Evolutionary conservation across 2,329 filamentous ascomycete genomes (phyloP).

Genomic region (Lasiodiplodia gonubiensis): DNA sequence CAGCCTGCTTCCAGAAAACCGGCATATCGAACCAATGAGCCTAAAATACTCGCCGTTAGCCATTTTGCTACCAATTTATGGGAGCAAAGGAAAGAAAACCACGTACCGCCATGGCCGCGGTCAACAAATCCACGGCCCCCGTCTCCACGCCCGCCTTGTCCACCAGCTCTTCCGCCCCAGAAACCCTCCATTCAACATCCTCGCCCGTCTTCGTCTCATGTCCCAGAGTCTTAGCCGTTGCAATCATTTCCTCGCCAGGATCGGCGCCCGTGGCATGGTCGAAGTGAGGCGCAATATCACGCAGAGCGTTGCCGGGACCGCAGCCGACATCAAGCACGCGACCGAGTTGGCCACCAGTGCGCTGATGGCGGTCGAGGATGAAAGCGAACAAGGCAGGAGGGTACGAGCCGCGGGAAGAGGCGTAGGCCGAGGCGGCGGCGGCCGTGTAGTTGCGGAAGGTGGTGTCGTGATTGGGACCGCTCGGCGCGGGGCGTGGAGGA

Average conservation of each 20-base stretch:
- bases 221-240: conserved; percentile 49
- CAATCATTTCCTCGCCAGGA: conserved; percentile 61
- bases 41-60: background rate
- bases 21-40: conserved; percentile 65
- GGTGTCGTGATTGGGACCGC: background rate
- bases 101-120: conserved; percentile 51
- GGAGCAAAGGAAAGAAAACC: background rate
- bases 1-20: conserved; percentile 56
- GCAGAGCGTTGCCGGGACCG: conserved; percentile 59
- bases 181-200: conserved; percentile 51
- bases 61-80: background rate
- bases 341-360: conserved; percentile 52
- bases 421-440: conserved; percentile 54
- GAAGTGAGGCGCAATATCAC: conserved; percentile 56
- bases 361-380: conserved; percentile 55
- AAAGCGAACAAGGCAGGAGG: conserved; percentile 53
- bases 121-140: conserved; percentile 56
- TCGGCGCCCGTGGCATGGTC: conserved; percentile 57
- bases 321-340: conserved; percentile 62
- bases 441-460: conserved; percentile 56
- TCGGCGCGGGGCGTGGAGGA: background rate
- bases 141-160: conserved; percentile 39
- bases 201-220: conserved; percentile 39
- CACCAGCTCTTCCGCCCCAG: conserved; percentile 54
- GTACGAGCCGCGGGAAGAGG: conserved; percentile 52